Evolutionary conservation across 1,284 basidiomycete genomes (phyloP).

Genomic region (Peniophora sp.): DNA sequence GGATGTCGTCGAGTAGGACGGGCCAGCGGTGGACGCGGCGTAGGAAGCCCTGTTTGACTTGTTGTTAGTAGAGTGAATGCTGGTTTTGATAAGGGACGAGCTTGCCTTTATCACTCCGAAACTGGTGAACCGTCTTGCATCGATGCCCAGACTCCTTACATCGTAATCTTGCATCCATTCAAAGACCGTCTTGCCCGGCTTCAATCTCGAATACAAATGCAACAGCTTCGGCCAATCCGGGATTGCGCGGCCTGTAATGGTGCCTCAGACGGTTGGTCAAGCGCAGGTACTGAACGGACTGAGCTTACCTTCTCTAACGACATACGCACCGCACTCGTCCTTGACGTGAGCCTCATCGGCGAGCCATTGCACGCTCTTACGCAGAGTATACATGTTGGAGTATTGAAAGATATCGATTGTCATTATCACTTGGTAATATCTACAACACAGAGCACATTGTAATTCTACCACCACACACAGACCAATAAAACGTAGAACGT

Average conservation of each 20-base stretch:
- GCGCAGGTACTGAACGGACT: too few relatives aligned
- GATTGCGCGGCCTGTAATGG: constrained; percentile 38
- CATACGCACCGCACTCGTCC: constrained; percentile 86
- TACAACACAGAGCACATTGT: constrained; percentile 19
- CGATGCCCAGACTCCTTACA: constrained; percentile 71
- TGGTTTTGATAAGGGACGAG: not conserved
- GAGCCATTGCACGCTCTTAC: constrained; percentile 79
- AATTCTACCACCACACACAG: constrained; percentile 1
- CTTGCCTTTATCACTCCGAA: constrained; percentile 95
- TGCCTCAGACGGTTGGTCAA: too few relatives aligned
- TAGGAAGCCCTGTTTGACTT: constrained; percentile 70
- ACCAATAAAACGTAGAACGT: constrained; percentile 21
- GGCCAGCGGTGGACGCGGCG: constrained; percentile 92
- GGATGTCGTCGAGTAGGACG: constrained; percentile 38
- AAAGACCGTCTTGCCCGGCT: constrained; percentile 76
- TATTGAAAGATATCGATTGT: constrained; percentile 96
- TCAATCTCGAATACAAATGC: constrained; percentile 81
- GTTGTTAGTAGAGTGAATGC: not conserved
- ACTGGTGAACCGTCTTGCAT: constrained; percentile 90
- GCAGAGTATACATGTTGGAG: constrained; percentile 94
- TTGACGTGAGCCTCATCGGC: constrained; percentile 78
- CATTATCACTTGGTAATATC: constrained; percentile 95
- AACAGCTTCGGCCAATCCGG: constrained; percentile 82
- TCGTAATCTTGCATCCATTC: constrained; percentile 86
- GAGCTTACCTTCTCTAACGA: constrained; percentile 60